A percentile compares a stretch with the other conserved stretches of the same genome.
These are phyloP conservation scores for Suhomyces canberraensis DNA, from an alignment of 805 yeast species.

Conservation along the genomic window DNA sequence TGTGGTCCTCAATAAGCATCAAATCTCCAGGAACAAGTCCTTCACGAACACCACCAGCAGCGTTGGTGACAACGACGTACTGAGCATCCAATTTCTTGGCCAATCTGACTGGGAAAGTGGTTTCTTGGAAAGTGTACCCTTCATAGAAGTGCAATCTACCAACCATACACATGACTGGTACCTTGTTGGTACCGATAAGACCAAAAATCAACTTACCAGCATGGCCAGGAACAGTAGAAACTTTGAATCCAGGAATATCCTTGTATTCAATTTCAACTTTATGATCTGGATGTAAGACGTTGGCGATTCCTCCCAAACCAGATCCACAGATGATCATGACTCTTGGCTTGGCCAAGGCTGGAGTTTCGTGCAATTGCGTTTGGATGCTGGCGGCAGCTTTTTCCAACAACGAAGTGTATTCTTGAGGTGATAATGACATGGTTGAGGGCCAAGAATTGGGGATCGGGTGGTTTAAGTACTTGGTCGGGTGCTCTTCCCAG, in stretches of 20 bases:
- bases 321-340: constrained; percentile 89
- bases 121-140: constrained; percentile 78
- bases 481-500: background rate
- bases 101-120: constrained; percentile 83
- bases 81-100: constrained; percentile 61
- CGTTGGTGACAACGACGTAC: constrained; percentile 82
- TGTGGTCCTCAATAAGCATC: constrained; percentile 87
- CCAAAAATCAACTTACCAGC: constrained; percentile 83
- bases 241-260: constrained; percentile 75
- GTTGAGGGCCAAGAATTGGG: background rate
- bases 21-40: constrained; percentile 76
- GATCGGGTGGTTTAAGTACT: background rate
- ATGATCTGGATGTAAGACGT: constrained; percentile 40
- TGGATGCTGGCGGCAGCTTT: constrained; percentile 18
- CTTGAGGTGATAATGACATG: constrained; percentile 11
- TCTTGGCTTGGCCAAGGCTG: constrained; percentile 43
- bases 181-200: constrained; percentile 57
- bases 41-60: constrained; percentile 86
- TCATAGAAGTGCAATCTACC: constrained; percentile 93
- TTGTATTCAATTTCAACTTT: constrained; percentile 56
- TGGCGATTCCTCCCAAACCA: constrained; percentile 85
- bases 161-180: constrained; percentile 88
- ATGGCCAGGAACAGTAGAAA: constrained; percentile 88
- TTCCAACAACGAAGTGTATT: constrained; percentile 16
- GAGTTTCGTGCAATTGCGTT: constrained; percentile 8